These are phyloP conservation scores for Hyphodiscus sp. DNA, from an alignment of 2,329 filamentous ascomycete genomes.

Conservation along the genomic window DNA sequence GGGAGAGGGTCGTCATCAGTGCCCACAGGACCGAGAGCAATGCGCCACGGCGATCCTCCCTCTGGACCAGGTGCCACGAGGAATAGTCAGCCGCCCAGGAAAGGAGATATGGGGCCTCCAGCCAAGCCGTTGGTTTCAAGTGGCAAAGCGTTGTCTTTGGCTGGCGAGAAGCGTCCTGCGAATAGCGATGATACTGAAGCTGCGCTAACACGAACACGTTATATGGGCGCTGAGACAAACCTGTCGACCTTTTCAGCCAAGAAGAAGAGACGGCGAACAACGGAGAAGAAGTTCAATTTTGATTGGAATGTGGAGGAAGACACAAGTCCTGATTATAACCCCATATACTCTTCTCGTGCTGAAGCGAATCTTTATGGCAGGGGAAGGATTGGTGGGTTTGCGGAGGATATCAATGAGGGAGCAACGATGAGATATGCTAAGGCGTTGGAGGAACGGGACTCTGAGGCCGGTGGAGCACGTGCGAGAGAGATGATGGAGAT, in stretches of 20 bases:
- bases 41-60: conserved; percentile 46
- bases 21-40: conserved; percentile 68
- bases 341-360: conserved; percentile 64
- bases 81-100: conserved; percentile 17
- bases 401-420: conserved; percentile 49
- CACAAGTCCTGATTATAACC: conserved; percentile 77
- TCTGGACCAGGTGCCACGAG: conserved; percentile 36
- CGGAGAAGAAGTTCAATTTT: conserved; percentile 97
- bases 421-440: conserved; percentile 53
- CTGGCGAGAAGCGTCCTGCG: conserved; percentile 31
- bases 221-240: conserved; percentile 87
- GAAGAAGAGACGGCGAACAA: conserved; percentile 90
- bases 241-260: conserved; percentile 85
- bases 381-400: conserved; percentile 61
- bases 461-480: conserved; percentile 66
- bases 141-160: conserved; percentile 26
- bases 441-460: conserved; percentile 68
- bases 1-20: conserved; percentile 33
- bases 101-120: conserved; percentile 25
- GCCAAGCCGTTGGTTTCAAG: conserved; percentile 22
- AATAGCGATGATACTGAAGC: conserved; percentile 60
- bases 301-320: conserved; percentile 96
- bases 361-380: conserved; percentile 65
- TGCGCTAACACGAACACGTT: conserved; percentile 68
- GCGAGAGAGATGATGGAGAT: conserved; percentile 79